These are phyloP conservation scores for Tephrocybe sp. DNA, from an alignment of 768 basidiomycete genomes.

Conservation along the genomic window DNA sequence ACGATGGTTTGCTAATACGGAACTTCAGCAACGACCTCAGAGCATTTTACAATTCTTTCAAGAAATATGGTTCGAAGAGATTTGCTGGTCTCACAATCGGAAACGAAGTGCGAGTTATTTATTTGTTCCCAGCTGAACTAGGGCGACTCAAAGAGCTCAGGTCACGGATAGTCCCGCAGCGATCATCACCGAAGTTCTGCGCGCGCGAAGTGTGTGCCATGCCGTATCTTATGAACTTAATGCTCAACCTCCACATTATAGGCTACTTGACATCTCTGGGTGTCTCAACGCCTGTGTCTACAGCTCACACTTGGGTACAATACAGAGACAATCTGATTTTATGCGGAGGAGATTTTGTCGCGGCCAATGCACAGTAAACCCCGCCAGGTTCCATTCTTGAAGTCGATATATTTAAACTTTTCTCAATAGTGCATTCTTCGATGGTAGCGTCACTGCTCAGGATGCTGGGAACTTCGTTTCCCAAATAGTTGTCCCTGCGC, in stretches of 20 bases:
- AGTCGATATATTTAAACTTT: background rate
- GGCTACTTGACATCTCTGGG: conserved; percentile 30
- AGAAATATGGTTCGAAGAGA: conserved; percentile 27
- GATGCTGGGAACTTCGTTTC: conserved; percentile 16
- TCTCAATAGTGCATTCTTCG: conserved; percentile 15
- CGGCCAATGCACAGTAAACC: conserved; percentile 41
- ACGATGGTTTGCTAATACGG: background rate
- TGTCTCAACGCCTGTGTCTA: conserved; percentile 33
- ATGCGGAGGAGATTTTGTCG: conserved; percentile 36
- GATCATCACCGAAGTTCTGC: conserved; percentile 32
- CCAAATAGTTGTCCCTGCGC: conserved; percentile 10
- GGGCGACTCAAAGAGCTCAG: no score
- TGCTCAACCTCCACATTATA: background rate
- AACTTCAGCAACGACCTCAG: conserved; percentile 30
- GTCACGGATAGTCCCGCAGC: conserved; percentile 28
- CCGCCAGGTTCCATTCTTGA: no score
- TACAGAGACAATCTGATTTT: conserved; percentile 29
- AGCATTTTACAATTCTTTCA: conserved; percentile 28
- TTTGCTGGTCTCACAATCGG: conserved; percentile 36
- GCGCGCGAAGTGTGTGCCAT: conserved; percentile 29
- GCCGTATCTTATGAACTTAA: background rate
- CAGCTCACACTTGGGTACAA: conserved; percentile 35
- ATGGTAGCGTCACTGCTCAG: conserved; percentile 6
- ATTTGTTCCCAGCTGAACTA: no score
- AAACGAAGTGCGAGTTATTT: conserved; percentile 26